Evolutionary conservation across 2,329 filamentous ascomycete genomes (phyloP).

Genomic region (Alternaria ventricosa): DNA sequence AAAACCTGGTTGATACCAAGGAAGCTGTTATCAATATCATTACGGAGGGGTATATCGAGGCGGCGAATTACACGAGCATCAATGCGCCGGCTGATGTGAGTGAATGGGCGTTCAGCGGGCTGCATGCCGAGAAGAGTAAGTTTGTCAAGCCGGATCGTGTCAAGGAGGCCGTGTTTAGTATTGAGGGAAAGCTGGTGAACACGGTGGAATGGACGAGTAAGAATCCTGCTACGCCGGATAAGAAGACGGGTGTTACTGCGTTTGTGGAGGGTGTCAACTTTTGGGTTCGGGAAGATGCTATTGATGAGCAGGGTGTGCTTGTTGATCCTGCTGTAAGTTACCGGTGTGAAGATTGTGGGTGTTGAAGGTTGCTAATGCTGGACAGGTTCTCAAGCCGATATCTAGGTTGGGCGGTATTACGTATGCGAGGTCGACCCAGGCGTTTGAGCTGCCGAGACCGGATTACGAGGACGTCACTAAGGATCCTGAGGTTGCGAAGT

Average conservation of each 20-base stretch:
- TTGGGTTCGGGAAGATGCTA: conserved; percentile 87
- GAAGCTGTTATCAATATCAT: conserved; percentile 88
- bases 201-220: conserved; percentile 78
- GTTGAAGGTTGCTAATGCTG: not conserved
- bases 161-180: conserved; percentile 79
- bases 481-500: conserved; percentile 63
- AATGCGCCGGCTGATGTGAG: conserved; percentile 78
- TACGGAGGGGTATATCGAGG: conserved; percentile 82
- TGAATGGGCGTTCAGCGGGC: conserved; percentile 80
- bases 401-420: conserved; percentile 84
- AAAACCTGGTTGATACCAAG: conserved; percentile 72
- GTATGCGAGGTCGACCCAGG: conserved; percentile 75
- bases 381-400: conserved; percentile 74
- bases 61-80: conserved; percentile 80
- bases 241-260: conserved; percentile 75
- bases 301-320: conserved; percentile 76
- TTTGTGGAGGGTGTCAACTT: conserved; percentile 85
- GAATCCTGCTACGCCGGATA: conserved; percentile 65
- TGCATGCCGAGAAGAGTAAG: conserved; percentile 71
- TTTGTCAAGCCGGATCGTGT: conserved; percentile 76
- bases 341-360: not conserved
- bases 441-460: conserved; percentile 72
- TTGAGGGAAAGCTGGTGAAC: conserved; percentile 81
- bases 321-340: conserved; percentile 74
- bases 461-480: conserved; percentile 55